Evolutionary conservation across 2,329 filamentous ascomycete species (phyloP).

Genomic region (Pseudogymnoascus sp.): DNA sequence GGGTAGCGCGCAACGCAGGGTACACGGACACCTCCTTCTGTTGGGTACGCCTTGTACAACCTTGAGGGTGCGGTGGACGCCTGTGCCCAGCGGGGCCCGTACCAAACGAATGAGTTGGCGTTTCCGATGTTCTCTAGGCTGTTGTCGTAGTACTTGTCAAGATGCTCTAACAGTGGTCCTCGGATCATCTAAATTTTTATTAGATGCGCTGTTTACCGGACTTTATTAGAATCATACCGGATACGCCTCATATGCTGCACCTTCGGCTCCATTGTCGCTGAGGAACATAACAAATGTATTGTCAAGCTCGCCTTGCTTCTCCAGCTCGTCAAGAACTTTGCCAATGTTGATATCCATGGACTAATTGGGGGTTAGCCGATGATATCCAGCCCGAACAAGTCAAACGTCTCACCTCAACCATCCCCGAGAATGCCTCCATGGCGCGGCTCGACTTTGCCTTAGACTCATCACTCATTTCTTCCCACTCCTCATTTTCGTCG

Average conservation of each 20-base stretch:
- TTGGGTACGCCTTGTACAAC: conserved; percentile 38
- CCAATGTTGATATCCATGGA: conserved; percentile 41
- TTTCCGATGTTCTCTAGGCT: conserved; percentile 41
- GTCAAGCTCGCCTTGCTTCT: conserved; percentile 41
- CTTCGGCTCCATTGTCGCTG: conserved; percentile 45
- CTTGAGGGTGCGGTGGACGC: conserved; percentile 40
- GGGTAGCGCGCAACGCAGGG: conserved; percentile 34
- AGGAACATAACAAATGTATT: conserved; percentile 46
- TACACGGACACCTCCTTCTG: conserved; percentile 36
- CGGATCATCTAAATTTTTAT: conserved; percentile 29
- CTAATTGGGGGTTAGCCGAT: background rate
- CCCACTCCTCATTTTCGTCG: conserved; percentile 29
- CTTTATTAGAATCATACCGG: conserved; percentile 27
- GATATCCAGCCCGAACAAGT: conserved; percentile 29
- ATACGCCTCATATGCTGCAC: conserved; percentile 40
- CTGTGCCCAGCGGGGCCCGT: conserved; percentile 32
- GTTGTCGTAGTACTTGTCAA: conserved; percentile 39
- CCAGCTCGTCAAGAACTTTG: conserved; percentile 40
- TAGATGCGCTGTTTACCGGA: background rate
- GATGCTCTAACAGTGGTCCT: background rate
- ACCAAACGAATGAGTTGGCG: conserved; percentile 43
- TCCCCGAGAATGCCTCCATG: conserved; percentile 46
- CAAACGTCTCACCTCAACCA: conserved; percentile 34
- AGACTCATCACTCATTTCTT: conserved; percentile 34
- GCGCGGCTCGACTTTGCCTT: conserved; percentile 37